These are phyloP conservation scores for Boletus sensibilis DNA, from an alignment of 768 basidiomycete genomes.

Conservation along the genomic window DNA sequence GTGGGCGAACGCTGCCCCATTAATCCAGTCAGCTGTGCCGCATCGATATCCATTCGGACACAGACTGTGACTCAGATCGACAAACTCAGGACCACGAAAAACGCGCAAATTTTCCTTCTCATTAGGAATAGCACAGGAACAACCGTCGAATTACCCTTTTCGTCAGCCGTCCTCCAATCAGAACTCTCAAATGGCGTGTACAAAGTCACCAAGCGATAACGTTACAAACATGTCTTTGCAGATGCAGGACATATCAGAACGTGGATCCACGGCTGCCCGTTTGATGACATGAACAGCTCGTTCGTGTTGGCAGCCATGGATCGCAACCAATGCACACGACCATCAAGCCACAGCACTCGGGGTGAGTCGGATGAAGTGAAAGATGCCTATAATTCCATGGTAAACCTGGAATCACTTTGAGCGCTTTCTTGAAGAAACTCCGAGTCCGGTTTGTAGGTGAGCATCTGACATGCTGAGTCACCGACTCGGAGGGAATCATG, in stretches of 20 bases:
- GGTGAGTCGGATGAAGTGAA: not conserved
- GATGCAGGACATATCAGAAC: not conserved
- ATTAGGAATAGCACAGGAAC: not conserved
- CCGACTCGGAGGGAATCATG: not conserved
- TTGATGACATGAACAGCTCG: not conserved
- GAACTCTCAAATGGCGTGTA: not conserved
- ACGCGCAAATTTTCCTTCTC: not conserved
- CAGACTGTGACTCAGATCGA: not conserved
- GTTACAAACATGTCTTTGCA: not conserved
- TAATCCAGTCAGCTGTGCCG: not conserved
- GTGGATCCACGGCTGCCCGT: not conserved
- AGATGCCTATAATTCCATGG: not conserved
- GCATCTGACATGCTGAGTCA: not conserved
- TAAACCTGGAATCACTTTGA: not conserved
- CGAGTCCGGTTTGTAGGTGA: not conserved
- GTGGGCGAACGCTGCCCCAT: not conserved
- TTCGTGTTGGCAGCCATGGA: not conserved
- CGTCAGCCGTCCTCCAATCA: not conserved
- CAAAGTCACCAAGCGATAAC: not conserved
- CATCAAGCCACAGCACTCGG: not conserved
- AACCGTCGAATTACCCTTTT: too few species aligned
- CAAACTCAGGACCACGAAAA: not conserved
- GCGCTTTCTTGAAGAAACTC: not conserved
- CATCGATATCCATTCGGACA: not conserved
- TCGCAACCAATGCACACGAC: not conserved